Conservation (phyloP, 2,329 filamentous ascomycete genomes). For the Zasmidium citrigriseum region DNA sequence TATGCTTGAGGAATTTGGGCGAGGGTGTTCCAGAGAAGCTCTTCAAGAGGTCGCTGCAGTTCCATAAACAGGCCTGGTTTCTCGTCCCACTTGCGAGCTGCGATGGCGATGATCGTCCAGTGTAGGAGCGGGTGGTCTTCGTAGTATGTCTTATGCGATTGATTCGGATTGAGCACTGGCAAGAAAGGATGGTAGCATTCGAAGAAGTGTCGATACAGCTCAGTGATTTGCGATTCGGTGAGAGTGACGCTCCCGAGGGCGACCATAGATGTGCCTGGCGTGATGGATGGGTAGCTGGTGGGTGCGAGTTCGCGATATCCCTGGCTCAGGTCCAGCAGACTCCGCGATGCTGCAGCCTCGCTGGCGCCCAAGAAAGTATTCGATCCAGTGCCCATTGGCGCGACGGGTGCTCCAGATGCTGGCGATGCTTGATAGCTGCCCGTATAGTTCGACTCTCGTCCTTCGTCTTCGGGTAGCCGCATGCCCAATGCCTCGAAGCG, state of each 20-base stretch:
- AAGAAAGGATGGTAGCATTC: constrained; percentile 74
- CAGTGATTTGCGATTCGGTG: constrained; percentile 44
- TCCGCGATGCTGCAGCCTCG: constrained; percentile 40
- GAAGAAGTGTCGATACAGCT: constrained; percentile 75
- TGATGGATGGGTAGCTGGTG: constrained; percentile 51
- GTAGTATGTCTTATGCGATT: constrained; percentile 60
- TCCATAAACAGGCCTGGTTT: constrained; percentile 67
- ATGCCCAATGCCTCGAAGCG: constrained; percentile 34
- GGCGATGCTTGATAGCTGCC: constrained; percentile 28
- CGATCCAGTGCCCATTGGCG: constrained; percentile 26
- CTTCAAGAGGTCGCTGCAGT: constrained; percentile 65
- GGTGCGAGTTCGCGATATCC: constrained; percentile 40
- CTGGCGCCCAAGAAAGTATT: constrained; percentile 36
- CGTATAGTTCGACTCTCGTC: constrained; percentile 20
- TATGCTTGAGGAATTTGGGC: constrained; percentile 77
- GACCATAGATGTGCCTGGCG: constrained; percentile 59
- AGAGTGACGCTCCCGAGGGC: constrained; percentile 54
- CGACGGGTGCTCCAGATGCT: constrained; percentile 26
- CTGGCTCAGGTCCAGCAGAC: constrained; percentile 40
- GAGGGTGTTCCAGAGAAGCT: constrained; percentile 75
- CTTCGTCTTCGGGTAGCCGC: constrained; percentile 25
- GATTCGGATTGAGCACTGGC: constrained; percentile 69
- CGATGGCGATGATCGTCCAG: constrained; percentile 78
- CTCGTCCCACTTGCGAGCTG: constrained; percentile 67
- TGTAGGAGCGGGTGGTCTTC: constrained; percentile 79